A percentile compares a stretch with the other conserved stretches of the same genome.
phyloP scores from a whole-genome alignment of 176 grass and related monocot genomes.

The Areca catechu region DNA sequence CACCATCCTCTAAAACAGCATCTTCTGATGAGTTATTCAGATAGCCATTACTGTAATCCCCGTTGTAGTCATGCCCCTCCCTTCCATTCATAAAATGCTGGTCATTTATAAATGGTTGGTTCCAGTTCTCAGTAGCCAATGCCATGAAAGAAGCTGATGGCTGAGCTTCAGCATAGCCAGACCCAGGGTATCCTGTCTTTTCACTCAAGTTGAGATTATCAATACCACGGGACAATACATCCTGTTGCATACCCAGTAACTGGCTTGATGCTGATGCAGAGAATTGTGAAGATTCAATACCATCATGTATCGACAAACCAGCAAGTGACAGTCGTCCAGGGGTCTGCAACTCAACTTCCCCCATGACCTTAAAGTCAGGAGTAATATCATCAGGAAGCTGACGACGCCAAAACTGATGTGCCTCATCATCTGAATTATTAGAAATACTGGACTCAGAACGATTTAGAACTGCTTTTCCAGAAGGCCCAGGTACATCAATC shows the following conservation, averaged over 20 bases:
- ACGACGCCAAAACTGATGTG: conserved; percentile 68
- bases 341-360: conserved; percentile 46
- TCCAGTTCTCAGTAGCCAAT: conserved; percentile 56
- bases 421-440: conserved; percentile 90
- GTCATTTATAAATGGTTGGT: conserved; percentile 28
- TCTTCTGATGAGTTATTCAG: conserved; percentile 40
- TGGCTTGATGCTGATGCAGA: conserved; percentile 34
- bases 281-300: conserved; percentile 23
- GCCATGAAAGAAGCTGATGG: conserved; percentile 35
- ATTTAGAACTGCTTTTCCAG: conserved; percentile 58
- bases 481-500: conserved; percentile 34
- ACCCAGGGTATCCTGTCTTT: conserved; percentile 28
- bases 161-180: conserved; percentile 43
- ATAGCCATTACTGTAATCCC: conserved; percentile 36
- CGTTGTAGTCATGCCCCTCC: conserved; percentile 40
- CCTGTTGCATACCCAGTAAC: conserved; percentile 31
- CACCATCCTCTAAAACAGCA: conserved; percentile 33
- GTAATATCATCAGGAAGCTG: conserved; percentile 98
- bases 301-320: conserved; percentile 64
- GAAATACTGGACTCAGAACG: conserved; percentile 69
- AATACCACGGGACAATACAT: conserved; percentile 33
- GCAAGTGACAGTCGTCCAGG: conserved; percentile 56
- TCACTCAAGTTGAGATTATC: conserved; percentile 24
- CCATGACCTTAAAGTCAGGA: conserved; percentile 68
- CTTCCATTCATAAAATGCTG: conserved; percentile 34